These are phyloP conservation scores for Eimeria falciformis DNA, from an alignment of 169 alveolate species.

Conservation along the genomic window DNA sequence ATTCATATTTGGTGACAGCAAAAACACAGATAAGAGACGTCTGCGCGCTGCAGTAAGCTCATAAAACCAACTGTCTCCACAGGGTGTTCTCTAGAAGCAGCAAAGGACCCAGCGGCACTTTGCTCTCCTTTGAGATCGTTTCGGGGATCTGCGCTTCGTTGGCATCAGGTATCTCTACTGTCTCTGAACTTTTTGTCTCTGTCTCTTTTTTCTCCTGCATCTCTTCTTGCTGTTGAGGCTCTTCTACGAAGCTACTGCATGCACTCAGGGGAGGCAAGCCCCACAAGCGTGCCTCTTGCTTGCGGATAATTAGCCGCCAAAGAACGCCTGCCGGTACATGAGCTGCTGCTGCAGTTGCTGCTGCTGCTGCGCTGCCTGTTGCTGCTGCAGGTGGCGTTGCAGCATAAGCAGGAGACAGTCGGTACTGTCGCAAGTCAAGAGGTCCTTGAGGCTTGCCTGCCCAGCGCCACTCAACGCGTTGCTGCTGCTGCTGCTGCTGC, in stretches of 20 bases:
- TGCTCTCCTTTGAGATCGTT: background rate
- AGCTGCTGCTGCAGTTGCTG: background rate
- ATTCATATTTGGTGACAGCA: no score
- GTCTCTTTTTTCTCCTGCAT: background rate
- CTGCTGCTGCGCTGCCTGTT: slow-evolving; percentile 36
- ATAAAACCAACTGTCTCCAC: slow-evolving; percentile 3
- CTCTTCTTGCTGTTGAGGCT: slow-evolving; percentile 2
- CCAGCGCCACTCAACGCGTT: slow-evolving; percentile 25
- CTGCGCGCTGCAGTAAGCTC: no score
- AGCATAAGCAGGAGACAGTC: slow-evolving; percentile 24
- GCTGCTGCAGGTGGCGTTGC: background rate
- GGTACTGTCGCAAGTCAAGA: slow-evolving; percentile 17
- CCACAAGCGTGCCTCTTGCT: background rate
- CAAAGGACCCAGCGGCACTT: slow-evolving; percentile 24
- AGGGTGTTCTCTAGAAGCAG: slow-evolving; percentile 3
- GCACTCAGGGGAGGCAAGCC: background rate
- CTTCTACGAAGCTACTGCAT: background rate
- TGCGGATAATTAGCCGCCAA: background rate
- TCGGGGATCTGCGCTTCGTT: background rate
- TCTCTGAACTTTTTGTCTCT: background rate
- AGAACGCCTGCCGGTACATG: background rate
- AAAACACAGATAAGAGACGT: no score
- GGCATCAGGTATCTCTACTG: background rate
- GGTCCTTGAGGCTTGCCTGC: slow-evolving; percentile 6
- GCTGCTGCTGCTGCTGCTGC: slow-evolving; percentile 5